Evolutionary conservation across 2,329 filamentous ascomycete genomes (phyloP).

Genomic region (Domatiomyces globalis): DNA sequence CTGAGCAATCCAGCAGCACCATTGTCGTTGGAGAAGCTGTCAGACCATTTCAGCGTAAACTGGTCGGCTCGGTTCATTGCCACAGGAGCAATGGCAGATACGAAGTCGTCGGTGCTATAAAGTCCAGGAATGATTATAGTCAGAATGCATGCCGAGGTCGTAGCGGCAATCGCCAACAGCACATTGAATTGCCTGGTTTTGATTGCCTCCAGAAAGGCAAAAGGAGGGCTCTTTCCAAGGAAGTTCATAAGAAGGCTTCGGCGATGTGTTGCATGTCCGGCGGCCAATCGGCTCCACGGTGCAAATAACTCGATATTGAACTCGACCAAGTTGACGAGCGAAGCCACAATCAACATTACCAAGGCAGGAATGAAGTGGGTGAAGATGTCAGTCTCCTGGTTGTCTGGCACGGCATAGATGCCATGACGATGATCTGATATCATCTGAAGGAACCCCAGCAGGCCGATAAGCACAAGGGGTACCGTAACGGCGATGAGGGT

Average conservation of each 20-base stretch:
- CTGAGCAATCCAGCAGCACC: conserved; percentile 12
- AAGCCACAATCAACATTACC: conserved; percentile 14
- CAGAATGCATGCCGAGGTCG: conserved; percentile 14
- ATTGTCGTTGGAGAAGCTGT: conserved; percentile 14
- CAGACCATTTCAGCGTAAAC: conserved; percentile 17
- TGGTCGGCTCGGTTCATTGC: conserved; percentile 19
- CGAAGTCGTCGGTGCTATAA: conserved; percentile 19
- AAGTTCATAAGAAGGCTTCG: conserved; percentile 15
- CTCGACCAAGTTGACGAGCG: conserved; percentile 16
- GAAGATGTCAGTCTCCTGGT: conserved; percentile 17
- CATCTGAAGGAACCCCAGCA: conserved; percentile 14
- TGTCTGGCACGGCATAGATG: conserved; percentile 14
- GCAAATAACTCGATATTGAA: conserved; percentile 17
- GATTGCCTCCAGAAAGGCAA: conserved; percentile 10
- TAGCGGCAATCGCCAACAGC: conserved; percentile 16
- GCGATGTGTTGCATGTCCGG: conserved; percentile 9
- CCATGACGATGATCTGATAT: conserved; percentile 18
- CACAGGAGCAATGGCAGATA: conserved; percentile 12
- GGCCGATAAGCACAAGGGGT: conserved; percentile 12
- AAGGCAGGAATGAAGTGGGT: conserved; percentile 22
- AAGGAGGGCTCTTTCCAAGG: conserved; percentile 11
- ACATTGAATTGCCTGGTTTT: conserved; percentile 14
- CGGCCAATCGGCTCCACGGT: conserved; percentile 13
- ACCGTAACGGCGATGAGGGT: conserved; percentile 14
- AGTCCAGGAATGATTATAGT: conserved; percentile 21